A percentile compares a stretch with the other conserved stretches of the same genome.
These are phyloP conservation scores for Raphanus sativus DNA, from an alignment of 345 rosid species.

Conservation along the genomic window DNA sequence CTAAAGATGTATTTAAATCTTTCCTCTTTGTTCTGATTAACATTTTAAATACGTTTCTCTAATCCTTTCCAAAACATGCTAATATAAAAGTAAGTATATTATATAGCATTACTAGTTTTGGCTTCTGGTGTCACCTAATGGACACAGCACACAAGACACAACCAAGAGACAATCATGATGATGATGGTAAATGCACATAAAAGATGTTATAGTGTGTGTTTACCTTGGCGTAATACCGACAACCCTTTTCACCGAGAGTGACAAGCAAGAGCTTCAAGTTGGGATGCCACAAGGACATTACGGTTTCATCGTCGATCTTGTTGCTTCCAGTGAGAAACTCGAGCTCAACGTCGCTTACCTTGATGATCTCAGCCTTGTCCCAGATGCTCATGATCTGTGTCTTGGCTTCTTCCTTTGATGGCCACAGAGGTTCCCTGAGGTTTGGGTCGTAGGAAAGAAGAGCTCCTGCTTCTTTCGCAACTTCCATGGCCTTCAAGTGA, in stretches of 20 bases:
- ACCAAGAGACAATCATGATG: slow-evolving; percentile 17
- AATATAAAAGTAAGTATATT: slow-evolving; percentile 3
- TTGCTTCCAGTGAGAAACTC: slow-evolving; percentile 51
- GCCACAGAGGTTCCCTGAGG: slow-evolving; percentile 60
- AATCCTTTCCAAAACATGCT: slow-evolving; percentile 13
- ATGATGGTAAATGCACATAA: background rate
- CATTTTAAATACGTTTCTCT: background rate
- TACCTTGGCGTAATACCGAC: slow-evolving; percentile 55
- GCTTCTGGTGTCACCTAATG: slow-evolving; percentile 32
- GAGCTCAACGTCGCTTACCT: slow-evolving; percentile 56
- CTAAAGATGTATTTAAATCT: background rate
- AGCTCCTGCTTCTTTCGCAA: slow-evolving; percentile 59
- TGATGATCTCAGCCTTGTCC: slow-evolving; percentile 65
- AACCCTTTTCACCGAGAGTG: slow-evolving; percentile 62
- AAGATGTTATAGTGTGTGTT: background rate
- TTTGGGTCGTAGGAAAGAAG: slow-evolving; percentile 73
- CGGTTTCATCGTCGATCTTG: slow-evolving; percentile 43
- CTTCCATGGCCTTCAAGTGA: slow-evolving; percentile 61
- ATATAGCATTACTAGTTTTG: slow-evolving; percentile 23
- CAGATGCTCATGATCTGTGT: slow-evolving; percentile 66
- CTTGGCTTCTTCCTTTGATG: slow-evolving; percentile 62
- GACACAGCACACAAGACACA: slow-evolving; percentile 19
- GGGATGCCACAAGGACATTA: slow-evolving; percentile 47
- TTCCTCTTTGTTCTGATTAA: background rate
- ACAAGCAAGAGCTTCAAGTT: slow-evolving; percentile 63